Evolutionary conservation across 1,284 basidiomycete genomes (phyloP), one percentile per base, ranked within the genome.

Genomic region (Coniferiporia sulphurascens): DNA sequence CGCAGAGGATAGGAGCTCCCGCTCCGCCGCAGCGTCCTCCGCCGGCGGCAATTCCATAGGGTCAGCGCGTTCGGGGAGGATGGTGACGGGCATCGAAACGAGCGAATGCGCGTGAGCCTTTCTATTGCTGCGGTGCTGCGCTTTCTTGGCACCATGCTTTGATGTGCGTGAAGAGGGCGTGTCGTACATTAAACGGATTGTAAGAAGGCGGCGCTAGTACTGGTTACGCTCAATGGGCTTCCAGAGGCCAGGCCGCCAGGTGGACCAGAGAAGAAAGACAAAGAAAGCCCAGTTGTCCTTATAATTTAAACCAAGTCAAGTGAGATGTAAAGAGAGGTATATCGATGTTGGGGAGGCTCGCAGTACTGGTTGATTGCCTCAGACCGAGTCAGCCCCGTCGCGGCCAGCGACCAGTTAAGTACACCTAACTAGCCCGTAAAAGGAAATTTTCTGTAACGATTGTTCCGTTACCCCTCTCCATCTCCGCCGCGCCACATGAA

Each of bases 161-260:
- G 61, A 62, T 62, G 61, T 55, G 61, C 54, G 58, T 46, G 61
- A 56, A 27, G 61, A 52, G 34, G 61, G 61, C 61, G 61, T 62
- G 61, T 59, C 51, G 58, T 59, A 35, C 61, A 62, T 62, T 51
- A 62, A 62, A 55, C 48, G 43, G 17, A 44, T 38, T 32, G 54
- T 58, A 48, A 34, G 41, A 58, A 41, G 38, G 15, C 15, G 38
- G 15, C 38, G 15, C 38, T 9, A 46, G 44, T 9, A 46, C 15
- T 35, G 50, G 56, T 41, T 53, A 49, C 50, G 50, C 56, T 44
- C 48, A 38, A 13, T 35, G 54, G 32, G 19, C 54, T 56, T 56
- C 48, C 48, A 32, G 41, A 50, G 48, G 22, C 56, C 36, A 51
- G 35, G 48, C 48, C 36, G 56, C 36, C 41, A 44, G 17, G 46